A percentile compares a stretch with the other conserved stretches of the same genome.
Conservation (phyloP, 2,329 filamentous ascomycete genomes). For the Aspergillus sergii region DNA sequence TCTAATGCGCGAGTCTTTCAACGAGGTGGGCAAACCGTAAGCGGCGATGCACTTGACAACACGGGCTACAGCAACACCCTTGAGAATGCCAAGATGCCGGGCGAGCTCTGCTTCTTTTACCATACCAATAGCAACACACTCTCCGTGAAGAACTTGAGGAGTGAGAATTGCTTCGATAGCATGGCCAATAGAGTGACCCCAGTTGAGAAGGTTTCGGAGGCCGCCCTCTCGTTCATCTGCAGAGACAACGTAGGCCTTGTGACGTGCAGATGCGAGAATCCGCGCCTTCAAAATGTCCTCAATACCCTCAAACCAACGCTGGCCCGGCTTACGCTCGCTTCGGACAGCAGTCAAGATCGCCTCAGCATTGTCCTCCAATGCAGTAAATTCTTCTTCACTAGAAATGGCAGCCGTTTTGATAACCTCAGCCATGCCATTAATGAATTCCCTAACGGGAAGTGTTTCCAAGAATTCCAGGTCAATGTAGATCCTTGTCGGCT, state of each 20-base stretch:
- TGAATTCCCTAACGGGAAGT: constrained; percentile 85
- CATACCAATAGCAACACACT: constrained; percentile 97
- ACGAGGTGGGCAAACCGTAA: constrained; percentile 83
- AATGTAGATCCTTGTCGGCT: constrained; percentile 90
- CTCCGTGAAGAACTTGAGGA: constrained; percentile 91
- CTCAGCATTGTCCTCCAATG: constrained; percentile 79
- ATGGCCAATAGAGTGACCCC: constrained; percentile 97
- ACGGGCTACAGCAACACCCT: constrained; percentile 83
- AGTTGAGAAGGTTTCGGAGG: constrained; percentile 91
- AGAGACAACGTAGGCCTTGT: constrained; percentile 94
- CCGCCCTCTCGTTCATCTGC: constrained; percentile 93
- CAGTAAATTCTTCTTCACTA: constrained; percentile 81
- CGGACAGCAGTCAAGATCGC: constrained; percentile 74
- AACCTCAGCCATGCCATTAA: constrained; percentile 99
- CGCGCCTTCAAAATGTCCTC: constrained; percentile 72
- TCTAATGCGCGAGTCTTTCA: constrained; percentile 80
- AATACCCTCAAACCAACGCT: constrained; percentile 69
- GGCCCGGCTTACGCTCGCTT: constrained; percentile 58
- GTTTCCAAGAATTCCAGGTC: constrained; percentile 91
- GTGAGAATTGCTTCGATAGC: constrained; percentile 94
- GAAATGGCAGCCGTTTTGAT: constrained; percentile 98
- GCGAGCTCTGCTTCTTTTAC: constrained; percentile 95
- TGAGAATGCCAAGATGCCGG: constrained; percentile 81
- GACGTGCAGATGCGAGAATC: constrained; percentile 84
- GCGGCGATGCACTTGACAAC: constrained; percentile 92